Base-by-base conservation (phyloP, 2,329 filamentous ascomycete genomes). In the Lasiodiplodia theobromae region DNA sequence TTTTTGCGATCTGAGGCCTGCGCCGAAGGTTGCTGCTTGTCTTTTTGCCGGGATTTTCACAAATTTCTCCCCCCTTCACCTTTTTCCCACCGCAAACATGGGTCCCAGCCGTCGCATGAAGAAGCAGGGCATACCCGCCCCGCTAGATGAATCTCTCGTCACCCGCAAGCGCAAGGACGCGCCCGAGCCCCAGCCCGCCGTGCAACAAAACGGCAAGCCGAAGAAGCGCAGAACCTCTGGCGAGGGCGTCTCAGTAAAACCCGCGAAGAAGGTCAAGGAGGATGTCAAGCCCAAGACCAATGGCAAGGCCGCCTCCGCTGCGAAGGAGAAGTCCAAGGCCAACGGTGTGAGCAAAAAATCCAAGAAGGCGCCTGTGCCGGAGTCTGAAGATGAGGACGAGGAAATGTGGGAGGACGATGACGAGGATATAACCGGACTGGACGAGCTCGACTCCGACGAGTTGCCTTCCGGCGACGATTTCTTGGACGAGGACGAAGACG, bases 71-170 rank as follows among this genome's bases (percentile, higher is more conserved):
- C 28, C 23, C 10, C 40, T 28, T 12, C 34, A 54, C 62, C 38
- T 44, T 31, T 7, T 28, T 68, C 51, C 25, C 23, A 40, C 54
- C 25, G 28, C 53, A 64, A 89, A 79, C 77, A 97, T 97, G 94
- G 94, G 93, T 85, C 88, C 89, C 71, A 92, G 94, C 80, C 92
- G 94, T 79, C 93, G 94, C 76, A 96, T 97, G 91, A 92, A 94
- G 81, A 97, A 97, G 83, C 96, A 98, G 87, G 95, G 94, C 68
- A 86, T 91, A 72, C 96, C 96, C 66, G 88, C 91, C 76, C 86
- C 91, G 72, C 87, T 97, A 72, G 93, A 96, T 72, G 93, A 97
- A 73, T 83, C 79, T 72, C 76, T 92, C 73, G 83, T 91, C 75
- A 89, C 90, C 63, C 93, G 90, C 77, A 97, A 98, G 87, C 89